Evolutionary conservation across 2,329 filamentous ascomycete genomes (phyloP).

Genomic region (Hypoxylon sp.): DNA sequence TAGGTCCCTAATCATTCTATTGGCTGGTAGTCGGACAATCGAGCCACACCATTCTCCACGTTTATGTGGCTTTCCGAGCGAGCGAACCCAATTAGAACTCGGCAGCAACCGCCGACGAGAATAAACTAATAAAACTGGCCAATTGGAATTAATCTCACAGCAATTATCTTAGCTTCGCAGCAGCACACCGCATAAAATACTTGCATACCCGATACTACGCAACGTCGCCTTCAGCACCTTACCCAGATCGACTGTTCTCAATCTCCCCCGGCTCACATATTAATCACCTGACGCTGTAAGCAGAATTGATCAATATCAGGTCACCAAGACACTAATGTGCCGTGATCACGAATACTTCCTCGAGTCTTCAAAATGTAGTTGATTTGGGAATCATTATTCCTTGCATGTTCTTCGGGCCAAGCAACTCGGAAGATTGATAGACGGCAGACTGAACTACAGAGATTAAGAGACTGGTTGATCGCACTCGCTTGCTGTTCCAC

Average conservation of each 20-base stretch:
- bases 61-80: conserved; percentile 37
- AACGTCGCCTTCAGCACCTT: conserved; percentile 9
- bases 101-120: conserved; percentile 45
- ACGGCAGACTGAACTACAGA: conserved; percentile 2
- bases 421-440: background rate
- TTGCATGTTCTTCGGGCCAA: conserved; percentile 3
- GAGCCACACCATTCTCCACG: conserved; percentile 36
- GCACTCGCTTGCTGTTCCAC: conserved; percentile 10
- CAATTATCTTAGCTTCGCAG: conserved; percentile 10
- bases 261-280: conserved; percentile 9
- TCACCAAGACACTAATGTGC: conserved; percentile 39
- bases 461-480: conserved; percentile 10
- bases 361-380: background rate
- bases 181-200: conserved; percentile 34
- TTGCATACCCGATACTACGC: conserved; percentile 33
- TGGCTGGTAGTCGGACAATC: conserved; percentile 28
- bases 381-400: conserved; percentile 5
- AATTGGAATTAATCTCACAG: conserved; percentile 30
- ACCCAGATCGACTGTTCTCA: conserved; percentile 22
- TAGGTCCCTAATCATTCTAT: conserved; percentile 20
- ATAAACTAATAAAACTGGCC: conserved; percentile 37
- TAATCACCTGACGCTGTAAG: conserved; percentile 37
- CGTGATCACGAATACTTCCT: conserved; percentile 26
- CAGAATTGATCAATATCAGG: conserved; percentile 22
- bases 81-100: conserved; percentile 48